Evolutionary conservation across 2,329 filamentous ascomycete species (phyloP).

Genomic region (Rugonectria rugulosa): DNA sequence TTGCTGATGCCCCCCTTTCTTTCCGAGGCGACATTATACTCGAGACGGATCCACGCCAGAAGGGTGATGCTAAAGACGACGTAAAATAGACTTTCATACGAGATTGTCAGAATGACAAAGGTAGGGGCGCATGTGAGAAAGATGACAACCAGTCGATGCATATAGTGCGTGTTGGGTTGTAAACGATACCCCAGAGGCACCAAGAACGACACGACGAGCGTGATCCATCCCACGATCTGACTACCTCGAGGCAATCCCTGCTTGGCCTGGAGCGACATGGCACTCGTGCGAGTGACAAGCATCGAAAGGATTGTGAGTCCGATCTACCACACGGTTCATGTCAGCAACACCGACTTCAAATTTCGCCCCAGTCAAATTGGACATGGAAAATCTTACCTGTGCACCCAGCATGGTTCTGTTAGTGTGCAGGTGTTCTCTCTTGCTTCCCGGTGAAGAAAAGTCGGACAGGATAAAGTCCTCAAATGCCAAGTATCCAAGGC

Average conservation of each 20-base stretch:
- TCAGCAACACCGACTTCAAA: conserved; percentile 15
- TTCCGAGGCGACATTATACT: conserved; percentile 69
- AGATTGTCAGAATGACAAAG: conserved; percentile 96
- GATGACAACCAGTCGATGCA: conserved; percentile 86
- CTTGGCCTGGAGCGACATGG: conserved; percentile 84
- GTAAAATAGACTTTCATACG: conserved; percentile 97
- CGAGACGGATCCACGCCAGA: conserved; percentile 89
- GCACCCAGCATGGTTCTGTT: conserved; percentile 69
- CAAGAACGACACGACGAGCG: conserved; percentile 76
- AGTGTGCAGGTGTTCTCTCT: conserved; percentile 48
- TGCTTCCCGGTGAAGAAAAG: conserved; percentile 43
- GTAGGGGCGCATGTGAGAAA: conserved; percentile 93
- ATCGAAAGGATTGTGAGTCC: conserved; percentile 84
- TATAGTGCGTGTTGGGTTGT: conserved; percentile 84
- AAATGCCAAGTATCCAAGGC: conserved; percentile 79
- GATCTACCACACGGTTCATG: conserved; percentile 53
- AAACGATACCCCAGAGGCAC: conserved; percentile 84
- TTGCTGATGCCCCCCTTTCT: conserved; percentile 32
- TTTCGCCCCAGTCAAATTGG: neutral
- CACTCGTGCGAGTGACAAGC: conserved; percentile 85
- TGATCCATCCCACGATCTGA: conserved; percentile 84
- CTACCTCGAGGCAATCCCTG: conserved; percentile 86
- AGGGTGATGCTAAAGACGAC: conserved; percentile 84
- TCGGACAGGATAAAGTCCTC: conserved; percentile 69
- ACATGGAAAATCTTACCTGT: conserved; percentile 58